Evolutionary conservation across 2,329 filamentous ascomycete genomes (phyloP).

Genomic region (Fusarium nygamai): DNA sequence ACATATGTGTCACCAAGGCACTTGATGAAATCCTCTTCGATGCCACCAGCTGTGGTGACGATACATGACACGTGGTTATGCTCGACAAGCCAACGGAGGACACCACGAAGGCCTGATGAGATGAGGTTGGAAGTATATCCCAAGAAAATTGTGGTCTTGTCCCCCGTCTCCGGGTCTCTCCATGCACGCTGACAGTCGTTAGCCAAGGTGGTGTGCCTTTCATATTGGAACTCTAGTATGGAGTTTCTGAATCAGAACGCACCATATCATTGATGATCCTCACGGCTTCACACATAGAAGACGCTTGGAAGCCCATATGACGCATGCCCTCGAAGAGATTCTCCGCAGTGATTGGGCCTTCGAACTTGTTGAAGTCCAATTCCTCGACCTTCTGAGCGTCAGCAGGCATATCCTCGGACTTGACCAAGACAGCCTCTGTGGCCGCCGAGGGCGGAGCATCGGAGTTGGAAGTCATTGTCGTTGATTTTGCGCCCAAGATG

Average conservation of each 20-base stretch:
- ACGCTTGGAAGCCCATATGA: conserved; percentile 80
- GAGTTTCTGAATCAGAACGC: conserved; percentile 5
- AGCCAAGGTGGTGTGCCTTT: neutral
- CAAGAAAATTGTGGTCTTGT: conserved; percentile 91
- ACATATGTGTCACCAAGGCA: conserved; percentile 95
- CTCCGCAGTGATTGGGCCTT: conserved; percentile 81
- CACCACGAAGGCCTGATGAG: conserved; percentile 91
- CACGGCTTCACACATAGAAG: conserved; percentile 84
- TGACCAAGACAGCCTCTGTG: conserved; percentile 84
- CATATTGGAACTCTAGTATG: neutral
- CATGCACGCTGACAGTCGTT: conserved; percentile 69
- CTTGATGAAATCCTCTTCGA: conserved; percentile 99
- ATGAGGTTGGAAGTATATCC: conserved; percentile 98
- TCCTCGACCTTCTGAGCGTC: conserved; percentile 85
- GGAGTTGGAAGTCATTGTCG: conserved; percentile 44
- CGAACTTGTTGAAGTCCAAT: conserved; percentile 89
- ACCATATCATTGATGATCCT: conserved; percentile 97
- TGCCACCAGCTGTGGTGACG: conserved; percentile 92
- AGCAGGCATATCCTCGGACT: conserved; percentile 83
- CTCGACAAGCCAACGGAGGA: conserved; percentile 90
- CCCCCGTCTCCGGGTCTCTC: conserved; percentile 80
- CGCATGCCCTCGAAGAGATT: conserved; percentile 85
- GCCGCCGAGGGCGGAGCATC: conserved; percentile 67
- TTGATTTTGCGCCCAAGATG: neutral
- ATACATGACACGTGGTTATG: conserved; percentile 93